Evolutionary conservation across 331 rosid genomes (phyloP), one percentile per base, ranked within the genome.

Genomic region (Cydonia oblonga): DNA sequence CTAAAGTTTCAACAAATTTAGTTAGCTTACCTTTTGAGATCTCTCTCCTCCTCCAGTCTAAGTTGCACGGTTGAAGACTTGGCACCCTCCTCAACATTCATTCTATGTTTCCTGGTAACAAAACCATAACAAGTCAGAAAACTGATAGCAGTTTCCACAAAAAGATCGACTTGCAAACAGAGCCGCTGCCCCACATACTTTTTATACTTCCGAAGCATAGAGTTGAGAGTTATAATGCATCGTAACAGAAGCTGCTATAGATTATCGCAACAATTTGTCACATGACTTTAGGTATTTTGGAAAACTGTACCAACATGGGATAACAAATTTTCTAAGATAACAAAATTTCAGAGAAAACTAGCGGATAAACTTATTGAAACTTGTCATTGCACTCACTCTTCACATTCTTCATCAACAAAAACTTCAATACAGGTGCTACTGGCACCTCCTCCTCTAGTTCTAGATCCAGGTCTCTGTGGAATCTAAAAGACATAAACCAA

Each of bases 331-430:
- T 13, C 14, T 24, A 23, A 58, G 8, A 13, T 35, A 35, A 35
- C 40, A 35, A 35, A 35, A 9, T 35, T 35, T 35, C 40, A 38
- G 3, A 38, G 42, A 38, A 38, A 38, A 38, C 13, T 38, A 1
- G 42, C 1, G 1, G 33, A 11, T 25, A 12, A 59, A 59, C n/a
- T 24, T 24, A 59, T 2, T 9, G 23, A 40, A 49, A 15, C 9
- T 7, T 73, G 33, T 32, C 64, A 63, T 66, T 61, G n/a, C 20
- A 81, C 98, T 87, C 81, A 93, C 98, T 73, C 87, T 70, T 82
- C 86, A 76, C 87, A 86, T 52, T 87, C 92, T 82, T 90, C 96
- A 51, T 93, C 98, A 9, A 93, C 85, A 79, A 89, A 93, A 66
- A 93, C 97, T 16, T 89, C 96, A 64, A 93, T 86, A 60, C 44